These are phyloP conservation scores for Medicago arabica DNA, from an alignment of 306 rosid genomes.

Conservation along the genomic window DNA sequence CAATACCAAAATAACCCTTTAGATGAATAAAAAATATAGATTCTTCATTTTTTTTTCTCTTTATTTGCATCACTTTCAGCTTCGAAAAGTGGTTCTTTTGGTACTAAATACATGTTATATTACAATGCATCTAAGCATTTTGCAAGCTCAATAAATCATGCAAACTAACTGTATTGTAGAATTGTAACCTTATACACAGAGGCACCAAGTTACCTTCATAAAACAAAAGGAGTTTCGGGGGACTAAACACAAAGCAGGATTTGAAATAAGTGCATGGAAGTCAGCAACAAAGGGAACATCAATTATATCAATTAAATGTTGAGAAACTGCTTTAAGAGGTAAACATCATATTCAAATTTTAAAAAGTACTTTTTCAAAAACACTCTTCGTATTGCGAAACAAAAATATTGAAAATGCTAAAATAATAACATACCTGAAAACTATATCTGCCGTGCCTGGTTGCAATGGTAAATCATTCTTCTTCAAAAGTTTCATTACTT, in stretches of 20 bases:
- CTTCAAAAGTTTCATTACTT: constrained; percentile 75
- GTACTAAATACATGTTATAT: constrained; percentile 12
- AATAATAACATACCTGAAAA: constrained; percentile 68
- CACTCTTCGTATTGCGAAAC: constrained; percentile 22
- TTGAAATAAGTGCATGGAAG: background rate
- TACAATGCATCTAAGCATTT: constrained; percentile 6
- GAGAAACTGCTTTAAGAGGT: background rate
- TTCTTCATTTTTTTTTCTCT: constrained; percentile 10
- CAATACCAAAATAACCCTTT: constrained; percentile 15
- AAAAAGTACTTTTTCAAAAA: background rate
- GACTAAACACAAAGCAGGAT: constrained; percentile 27
- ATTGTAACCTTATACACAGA: background rate
- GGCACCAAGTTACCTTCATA: too few relatives aligned
- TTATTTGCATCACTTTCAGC: constrained; percentile 20
- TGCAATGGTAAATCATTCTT: constrained; percentile 81
- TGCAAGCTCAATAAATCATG: constrained; percentile 5
- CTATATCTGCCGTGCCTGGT: constrained; percentile 95
- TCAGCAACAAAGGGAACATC: constrained; percentile 29
- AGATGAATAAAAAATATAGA: background rate
- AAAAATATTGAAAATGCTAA: constrained; percentile 24
- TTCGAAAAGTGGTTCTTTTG: constrained; percentile 14
- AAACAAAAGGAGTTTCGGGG: constrained; percentile 5
- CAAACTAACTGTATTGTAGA: constrained; percentile 17
- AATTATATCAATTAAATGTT: constrained; percentile 18
- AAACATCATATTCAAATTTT: constrained; percentile 24